A percentile compares a stretch with the other conserved stretches of the same genome.
Conservation (phyloP, 345 rosid species). For the Garcia nutans region DNA sequence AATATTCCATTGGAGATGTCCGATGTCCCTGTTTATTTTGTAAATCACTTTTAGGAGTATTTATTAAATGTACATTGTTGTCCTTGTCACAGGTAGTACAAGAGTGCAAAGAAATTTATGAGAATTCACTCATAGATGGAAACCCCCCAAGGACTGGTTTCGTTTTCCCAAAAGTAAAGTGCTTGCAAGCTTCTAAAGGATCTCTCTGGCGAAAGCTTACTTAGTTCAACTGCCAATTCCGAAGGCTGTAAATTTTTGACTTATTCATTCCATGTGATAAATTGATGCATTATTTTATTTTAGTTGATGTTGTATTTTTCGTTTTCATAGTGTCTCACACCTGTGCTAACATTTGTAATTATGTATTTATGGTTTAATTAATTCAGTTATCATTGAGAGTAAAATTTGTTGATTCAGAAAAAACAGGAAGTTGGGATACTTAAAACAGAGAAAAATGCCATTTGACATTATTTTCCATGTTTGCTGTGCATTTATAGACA, state of each 20-base stretch:
- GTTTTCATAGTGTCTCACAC: background rate
- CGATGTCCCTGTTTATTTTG: no score
- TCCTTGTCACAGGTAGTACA: conserved; percentile 67
- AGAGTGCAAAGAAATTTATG: conserved; percentile 95
- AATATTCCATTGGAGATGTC: no score
- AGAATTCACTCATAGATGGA: conserved; percentile 79
- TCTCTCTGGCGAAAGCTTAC: conserved; percentile 76
- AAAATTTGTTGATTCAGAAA: no score
- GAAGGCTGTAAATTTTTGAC: background rate
- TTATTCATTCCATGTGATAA: background rate
- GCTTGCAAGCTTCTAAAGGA: conserved; percentile 64
- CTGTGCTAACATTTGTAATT: no score
- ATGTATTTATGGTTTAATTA: background rate
- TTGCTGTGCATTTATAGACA: no score
- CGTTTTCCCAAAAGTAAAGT: conserved; percentile 80
- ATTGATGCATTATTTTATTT: background rate
- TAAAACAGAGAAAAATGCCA: no score
- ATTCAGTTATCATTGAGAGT: background rate
- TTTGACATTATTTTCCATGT: no score
- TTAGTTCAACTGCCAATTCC: conserved; percentile 14
- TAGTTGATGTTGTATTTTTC: no score
- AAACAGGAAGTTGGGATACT: background rate
- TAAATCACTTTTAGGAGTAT: no score
- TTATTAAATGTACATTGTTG: background rate
- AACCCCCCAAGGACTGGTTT: conserved; percentile 84